These are phyloP conservation scores for Colletotrichum salicis DNA, from an alignment of 2,329 filamentous ascomycete genomes.

Conservation along the genomic window DNA sequence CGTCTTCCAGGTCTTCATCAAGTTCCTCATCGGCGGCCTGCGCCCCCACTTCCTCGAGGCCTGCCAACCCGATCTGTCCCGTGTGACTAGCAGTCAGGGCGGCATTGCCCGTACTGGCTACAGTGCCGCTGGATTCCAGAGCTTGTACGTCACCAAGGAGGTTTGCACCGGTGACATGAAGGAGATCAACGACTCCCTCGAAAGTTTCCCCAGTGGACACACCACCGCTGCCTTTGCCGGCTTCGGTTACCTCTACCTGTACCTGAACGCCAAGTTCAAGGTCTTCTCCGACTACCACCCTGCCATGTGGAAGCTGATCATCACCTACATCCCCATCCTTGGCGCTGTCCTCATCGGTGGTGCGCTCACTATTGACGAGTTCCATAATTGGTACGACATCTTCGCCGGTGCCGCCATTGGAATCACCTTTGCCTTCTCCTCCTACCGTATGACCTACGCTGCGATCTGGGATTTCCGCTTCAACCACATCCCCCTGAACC, in stretches of 20 bases:
- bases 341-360: conserved; percentile 76
- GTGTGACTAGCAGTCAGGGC: conserved; percentile 51
- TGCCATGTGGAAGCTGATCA: conserved; percentile 77
- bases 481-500: conserved; percentile 72
- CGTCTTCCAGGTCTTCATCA: conserved; percentile 82
- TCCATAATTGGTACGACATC: conserved; percentile 82
- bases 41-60: conserved; percentile 78
- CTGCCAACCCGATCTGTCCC: conserved; percentile 70
- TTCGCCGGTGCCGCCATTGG: conserved; percentile 74
- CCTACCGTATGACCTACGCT: conserved; percentile 76
- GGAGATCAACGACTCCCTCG: conserved; percentile 75
- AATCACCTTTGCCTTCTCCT: conserved; percentile 70
- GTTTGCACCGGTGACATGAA: conserved; percentile 75
- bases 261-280: conserved; percentile 83
- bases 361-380: conserved; percentile 77
- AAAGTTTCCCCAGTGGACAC: conserved; percentile 80
- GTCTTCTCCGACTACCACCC: conserved; percentile 79
- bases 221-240: conserved; percentile 79
- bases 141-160: conserved; percentile 75
- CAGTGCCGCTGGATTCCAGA: conserved; percentile 62
- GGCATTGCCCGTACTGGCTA: conserved; percentile 55
- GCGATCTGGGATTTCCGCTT: conserved; percentile 75
- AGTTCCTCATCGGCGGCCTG: conserved; percentile 78
- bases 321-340: conserved; percentile 72
- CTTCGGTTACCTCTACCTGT: conserved; percentile 76